Evolutionary conservation across 352 stramenopile species (phyloP), one percentile per base, ranked within the genome.

Genomic region (Pythium vanterpoolii): DNA sequence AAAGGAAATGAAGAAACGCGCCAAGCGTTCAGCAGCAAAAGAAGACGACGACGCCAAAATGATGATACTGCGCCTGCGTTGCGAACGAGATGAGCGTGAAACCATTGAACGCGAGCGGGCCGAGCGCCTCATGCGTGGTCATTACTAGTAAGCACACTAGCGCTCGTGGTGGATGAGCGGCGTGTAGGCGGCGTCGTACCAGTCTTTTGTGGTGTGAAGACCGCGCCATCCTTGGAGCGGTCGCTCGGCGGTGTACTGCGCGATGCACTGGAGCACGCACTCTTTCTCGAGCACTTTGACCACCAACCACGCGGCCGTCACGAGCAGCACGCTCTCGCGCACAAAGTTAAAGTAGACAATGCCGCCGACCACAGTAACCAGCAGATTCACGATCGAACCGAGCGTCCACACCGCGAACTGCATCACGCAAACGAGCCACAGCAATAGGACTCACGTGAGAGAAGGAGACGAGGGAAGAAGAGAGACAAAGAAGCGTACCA

Each of bases 111-210:
- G 57, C 9, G 44, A 39, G 4, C 57, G 63, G 4, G 34, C 57
- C 2, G 50, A 62, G 23, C 36, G 56, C 19, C 45, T 71, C 1
- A 56, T 69, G 49, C 47, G 55, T 1, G 54, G 40, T 5, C 34
- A 69, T 28, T 68, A 34, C 3, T 23, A 4, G 13, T 33, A 23
- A 55, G 30, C 23, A 23, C 24, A 49, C 31, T 71, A 66, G 13
- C 55, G 52, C 64, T 90, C 83, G 39, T 89, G 72, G 64, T 90
- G 79, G 19, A 87, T 77, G 30, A 93, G 72, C 14, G 84, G 84
- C 16, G 81, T 89, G 69, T 93, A 93, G 10, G 86, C 83, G 31
- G 83, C 76, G 64, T 95, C 86, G 56, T 95, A 95, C 82, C 84
- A 95, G 63, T 95, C 86, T 39, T 83, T 84, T 6, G 86, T 95